A percentile compares a stretch with the other conserved stretches of the same genome.
phyloP scores from a whole-genome alignment of 108 stramenopile genomes.

The Cyclotella sp. region DNA sequence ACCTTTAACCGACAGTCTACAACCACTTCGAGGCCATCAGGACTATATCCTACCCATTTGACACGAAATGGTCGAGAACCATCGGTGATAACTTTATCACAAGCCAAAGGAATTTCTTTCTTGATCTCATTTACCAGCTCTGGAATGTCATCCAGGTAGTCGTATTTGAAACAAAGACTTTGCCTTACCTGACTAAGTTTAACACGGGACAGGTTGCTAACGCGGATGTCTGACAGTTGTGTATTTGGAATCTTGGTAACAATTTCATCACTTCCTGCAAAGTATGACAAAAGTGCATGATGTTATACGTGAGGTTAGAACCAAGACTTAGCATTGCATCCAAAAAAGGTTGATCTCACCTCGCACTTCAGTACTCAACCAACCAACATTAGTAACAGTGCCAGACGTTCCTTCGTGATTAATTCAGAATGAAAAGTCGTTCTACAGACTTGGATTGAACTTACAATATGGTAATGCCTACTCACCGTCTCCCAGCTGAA shows the following conservation, averaged over 20 bases:
- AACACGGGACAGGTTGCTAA: slow-evolving; percentile 60
- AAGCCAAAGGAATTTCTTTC: slow-evolving; percentile 59
- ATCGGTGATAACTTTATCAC: slow-evolving; percentile 67
- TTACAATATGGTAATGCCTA: neutral
- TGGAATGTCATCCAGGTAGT: slow-evolving; percentile 63
- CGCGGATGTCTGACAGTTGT: slow-evolving; percentile 53
- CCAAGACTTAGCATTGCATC: neutral
- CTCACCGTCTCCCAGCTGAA: slow-evolving; percentile 68
- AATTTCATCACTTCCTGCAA: slow-evolving; percentile 51
- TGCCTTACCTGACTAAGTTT: slow-evolving; percentile 69
- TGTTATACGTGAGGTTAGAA: neutral
- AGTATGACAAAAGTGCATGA: slow-evolving; percentile 14
- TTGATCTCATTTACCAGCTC: slow-evolving; percentile 58
- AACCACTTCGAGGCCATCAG: slow-evolving; percentile 53
- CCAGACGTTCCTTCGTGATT: slow-evolving; percentile 51
- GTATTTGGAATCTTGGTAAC: slow-evolving; percentile 65
- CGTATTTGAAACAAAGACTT: slow-evolving; percentile 62
- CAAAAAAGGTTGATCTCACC: slow-evolving; percentile 22
- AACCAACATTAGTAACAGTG: slow-evolving; percentile 55
- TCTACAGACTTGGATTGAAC: neutral
- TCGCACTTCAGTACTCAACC: slow-evolving; percentile 53
- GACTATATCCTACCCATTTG: slow-evolving; percentile 51
- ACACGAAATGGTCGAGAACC: slow-evolving; percentile 68
- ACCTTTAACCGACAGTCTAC: slow-evolving; percentile 60
- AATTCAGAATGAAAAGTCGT: neutral